Evolutionary conservation across 495 filamentous ascomycete species (phyloP).

Genomic region (Oleoguttula mirabilis): DNA sequence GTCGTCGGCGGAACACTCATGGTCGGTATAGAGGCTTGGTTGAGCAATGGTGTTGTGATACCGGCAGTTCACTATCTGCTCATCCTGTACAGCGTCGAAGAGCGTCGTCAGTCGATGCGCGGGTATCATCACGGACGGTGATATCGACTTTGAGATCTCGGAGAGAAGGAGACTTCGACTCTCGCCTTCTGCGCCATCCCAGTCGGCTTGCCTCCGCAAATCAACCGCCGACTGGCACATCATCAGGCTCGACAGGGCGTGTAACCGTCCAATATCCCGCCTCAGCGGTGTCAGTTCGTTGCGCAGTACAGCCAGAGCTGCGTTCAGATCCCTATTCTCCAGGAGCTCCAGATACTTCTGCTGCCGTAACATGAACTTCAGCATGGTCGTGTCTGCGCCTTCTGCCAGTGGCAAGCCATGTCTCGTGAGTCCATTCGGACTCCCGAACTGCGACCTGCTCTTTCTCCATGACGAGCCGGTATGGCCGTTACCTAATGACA

Average conservation of each 20-base stretch:
- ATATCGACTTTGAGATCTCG: conserved; percentile 81
- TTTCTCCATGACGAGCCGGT: conserved; percentile 6
- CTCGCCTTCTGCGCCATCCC: conserved; percentile 71
- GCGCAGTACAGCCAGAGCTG: conserved; percentile 69
- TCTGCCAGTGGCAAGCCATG: conserved; percentile 41
- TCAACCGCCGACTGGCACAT: conserved; percentile 77
- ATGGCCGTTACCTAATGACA: conserved; percentile 21
- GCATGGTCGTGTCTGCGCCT: conserved; percentile 44
- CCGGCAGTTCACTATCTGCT: conserved; percentile 68
- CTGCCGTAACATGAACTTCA: conserved; percentile 72
- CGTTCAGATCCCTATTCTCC: conserved; percentile 57
- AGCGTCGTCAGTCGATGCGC: conserved; percentile 79
- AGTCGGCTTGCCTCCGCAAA: conserved; percentile 65
- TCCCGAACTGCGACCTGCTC: conserved; percentile 5
- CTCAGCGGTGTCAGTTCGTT: conserved; percentile 81
- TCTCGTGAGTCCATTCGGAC: conserved; percentile 29
- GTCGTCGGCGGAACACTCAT: conserved; percentile 64
- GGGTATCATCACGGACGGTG: conserved; percentile 96
- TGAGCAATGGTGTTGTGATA: conserved; percentile 75
- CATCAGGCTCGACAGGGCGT: conserved; percentile 75
- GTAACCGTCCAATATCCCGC: conserved; percentile 60
- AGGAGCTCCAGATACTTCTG: conserved; percentile 94
- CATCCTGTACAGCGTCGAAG: conserved; percentile 68
- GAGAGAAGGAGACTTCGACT: conserved; percentile 69
- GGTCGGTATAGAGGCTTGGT: conserved; percentile 81